Base-by-base conservation (phyloP, 768 basidiomycete genomes). In the Termitomyces sp. region DNA sequence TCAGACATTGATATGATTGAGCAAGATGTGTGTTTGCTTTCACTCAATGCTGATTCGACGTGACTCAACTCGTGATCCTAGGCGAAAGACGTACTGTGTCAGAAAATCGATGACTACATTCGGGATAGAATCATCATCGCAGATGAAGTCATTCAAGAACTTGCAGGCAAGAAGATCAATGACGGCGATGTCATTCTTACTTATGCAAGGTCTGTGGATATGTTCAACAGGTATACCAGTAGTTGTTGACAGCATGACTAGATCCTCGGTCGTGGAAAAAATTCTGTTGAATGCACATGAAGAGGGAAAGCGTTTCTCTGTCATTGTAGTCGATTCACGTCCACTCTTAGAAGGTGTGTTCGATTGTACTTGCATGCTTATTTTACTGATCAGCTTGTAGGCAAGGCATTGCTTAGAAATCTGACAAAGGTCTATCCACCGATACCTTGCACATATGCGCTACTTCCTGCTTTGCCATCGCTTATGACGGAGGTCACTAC, bases 191-290 rank as follows among this genome's bases (percentile, higher is more conserved):
- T 92, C 37, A 86, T 99, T 56, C 79, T 99, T 47, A 96, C 95
- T 14, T 99, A 92, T 74, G 95, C 95, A 31, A 85, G 94, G 94
- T 94, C 64, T 15, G 79, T 63, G 38, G 31, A 43, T 34, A 59
- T 38, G 40, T 34, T 37, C 5, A 4, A 48, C 12, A 2, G 17
- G 1, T 61, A 37, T 50, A 17, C 31, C 11, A 14, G 25, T 12
- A 1, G 57, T 60, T 67, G 14, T 50, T 61, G 14, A 63, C 34
- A 53, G 47, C 31, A 40, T 58, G 32, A 31, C 5, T 60, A 96
- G 96, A 73, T 98, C 96, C 15, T 98, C 96, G 0, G 86, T 98
- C 0, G 94, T 98, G 4, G 94, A 98, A 72, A 91, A 93, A 67
- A 88, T 94, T 6, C 70, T 99, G 3, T 75, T 98, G 6, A 81